A percentile compares a stretch with the other conserved stretches of the same genome.
These are phyloP conservation scores for Solanum hybrid DNA, from an alignment of 305 asterid species.

Conservation along the genomic window DNA sequence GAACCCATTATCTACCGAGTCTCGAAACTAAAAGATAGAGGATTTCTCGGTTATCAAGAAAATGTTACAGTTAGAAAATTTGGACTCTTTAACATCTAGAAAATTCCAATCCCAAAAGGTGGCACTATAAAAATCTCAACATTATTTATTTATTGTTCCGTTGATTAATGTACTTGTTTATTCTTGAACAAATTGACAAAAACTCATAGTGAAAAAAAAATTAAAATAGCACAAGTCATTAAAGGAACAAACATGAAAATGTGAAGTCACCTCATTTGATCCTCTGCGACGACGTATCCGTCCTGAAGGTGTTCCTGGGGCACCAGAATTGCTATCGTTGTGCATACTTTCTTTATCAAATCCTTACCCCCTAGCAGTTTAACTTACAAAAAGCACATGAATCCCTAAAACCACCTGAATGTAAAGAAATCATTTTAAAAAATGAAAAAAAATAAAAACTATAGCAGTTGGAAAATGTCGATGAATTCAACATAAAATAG, in stretches of 20 bases:
- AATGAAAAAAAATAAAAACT: not conserved
- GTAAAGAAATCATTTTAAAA: not conserved
- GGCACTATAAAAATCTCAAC: not conserved
- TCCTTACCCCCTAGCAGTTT: not conserved
- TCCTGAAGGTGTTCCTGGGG: constrained; percentile 10
- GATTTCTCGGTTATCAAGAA: not conserved
- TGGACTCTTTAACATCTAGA: not conserved
- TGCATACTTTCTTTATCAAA: constrained; percentile 8
- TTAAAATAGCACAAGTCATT: not conserved
- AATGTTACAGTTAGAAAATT: not conserved
- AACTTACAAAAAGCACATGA: not conserved
- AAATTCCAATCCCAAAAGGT: not conserved
- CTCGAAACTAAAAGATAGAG: not conserved
- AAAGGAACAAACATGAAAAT: not conserved
- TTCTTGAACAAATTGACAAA: not conserved
- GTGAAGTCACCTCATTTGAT: constrained; percentile 16
- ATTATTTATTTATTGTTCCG: not conserved
- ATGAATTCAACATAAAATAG: not conserved
- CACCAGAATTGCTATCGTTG: constrained; percentile 6
- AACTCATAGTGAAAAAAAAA: not conserved
- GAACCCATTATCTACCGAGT: not conserved
- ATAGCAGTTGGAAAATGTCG: not conserved
- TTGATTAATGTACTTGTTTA: not conserved
- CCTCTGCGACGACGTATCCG: constrained; percentile 18
- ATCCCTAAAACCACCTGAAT: not conserved